Evolutionary conservation across 495 filamentous ascomycete genomes (phyloP).

Genomic region (Trichoderma virens): DNA sequence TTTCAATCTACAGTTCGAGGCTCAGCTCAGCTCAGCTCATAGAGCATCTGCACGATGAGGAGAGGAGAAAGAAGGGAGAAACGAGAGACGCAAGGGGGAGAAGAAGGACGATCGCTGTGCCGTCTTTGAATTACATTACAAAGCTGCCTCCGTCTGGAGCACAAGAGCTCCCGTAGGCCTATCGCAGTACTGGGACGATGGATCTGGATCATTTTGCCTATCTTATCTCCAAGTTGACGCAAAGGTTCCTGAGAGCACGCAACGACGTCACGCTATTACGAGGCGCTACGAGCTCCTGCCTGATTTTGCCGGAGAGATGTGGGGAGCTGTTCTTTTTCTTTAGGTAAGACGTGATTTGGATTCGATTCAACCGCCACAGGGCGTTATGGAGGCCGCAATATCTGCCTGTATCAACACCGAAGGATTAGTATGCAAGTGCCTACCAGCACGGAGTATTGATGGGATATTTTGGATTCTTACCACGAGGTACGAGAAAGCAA

Average conservation of each 20-base stretch:
- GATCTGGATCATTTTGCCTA: neutral
- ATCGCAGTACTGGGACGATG: neutral
- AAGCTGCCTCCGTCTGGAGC: neutral
- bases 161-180: neutral
- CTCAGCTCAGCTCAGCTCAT: neutral
- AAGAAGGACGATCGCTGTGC: neutral
- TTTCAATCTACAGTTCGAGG: neutral
- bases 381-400: too few relatives aligned
- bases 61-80: neutral
- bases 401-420: too few relatives aligned
- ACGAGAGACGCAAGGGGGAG: neutral
- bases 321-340: neutral
- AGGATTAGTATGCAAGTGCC: too few relatives aligned
- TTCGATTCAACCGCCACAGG: neutral
- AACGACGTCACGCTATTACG: slow-evolving; percentile 6
- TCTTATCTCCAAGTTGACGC: slow-evolving; percentile 2
- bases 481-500: neutral
- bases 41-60: neutral
- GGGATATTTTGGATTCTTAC: too few relatives aligned
- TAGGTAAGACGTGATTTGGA: neutral
- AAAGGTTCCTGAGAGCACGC: slow-evolving; percentile 2
- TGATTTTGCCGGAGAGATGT: neutral
- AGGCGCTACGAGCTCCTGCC: neutral
- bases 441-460: too few relatives aligned
- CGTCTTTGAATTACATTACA: neutral